phyloP scores from a whole-genome alignment of 805 yeast species.

The Maudiozyma turicensis region DNA sequence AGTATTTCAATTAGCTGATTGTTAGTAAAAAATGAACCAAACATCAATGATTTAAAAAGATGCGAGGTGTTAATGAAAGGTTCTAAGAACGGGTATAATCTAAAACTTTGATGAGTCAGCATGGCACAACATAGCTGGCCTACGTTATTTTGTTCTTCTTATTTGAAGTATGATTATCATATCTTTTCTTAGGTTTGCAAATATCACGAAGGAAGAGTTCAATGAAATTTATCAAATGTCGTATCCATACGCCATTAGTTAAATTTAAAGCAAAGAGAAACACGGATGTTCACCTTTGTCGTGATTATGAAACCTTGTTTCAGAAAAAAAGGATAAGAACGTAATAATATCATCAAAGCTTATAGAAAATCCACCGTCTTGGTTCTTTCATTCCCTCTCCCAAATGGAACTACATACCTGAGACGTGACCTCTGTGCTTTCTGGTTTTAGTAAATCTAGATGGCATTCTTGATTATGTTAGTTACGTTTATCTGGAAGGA shows the following conservation, averaged over 20 bases:
- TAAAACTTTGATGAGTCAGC: not conserved
- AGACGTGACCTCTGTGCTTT: constrained; percentile 99
- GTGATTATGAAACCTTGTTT: too few relatives aligned
- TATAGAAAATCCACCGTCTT: constrained; percentile 27
- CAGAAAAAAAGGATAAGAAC: not conserved
- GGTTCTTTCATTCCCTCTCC: constrained; percentile 35
- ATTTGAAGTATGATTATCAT: too few relatives aligned
- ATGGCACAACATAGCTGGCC: too few relatives aligned
- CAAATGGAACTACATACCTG: constrained; percentile 62
- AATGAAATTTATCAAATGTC: not conserved
- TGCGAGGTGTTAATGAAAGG: not conserved
- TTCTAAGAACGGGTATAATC: too few relatives aligned
- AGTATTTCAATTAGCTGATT: not conserved
- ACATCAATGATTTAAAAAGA: not conserved
- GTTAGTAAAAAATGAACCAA: not conserved
- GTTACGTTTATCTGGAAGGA: not conserved
- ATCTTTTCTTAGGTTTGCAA: not conserved
- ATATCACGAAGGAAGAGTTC: constrained; percentile 7
- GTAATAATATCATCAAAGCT: not conserved
- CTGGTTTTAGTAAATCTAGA: constrained; percentile 99
- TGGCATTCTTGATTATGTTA: constrained; percentile 62
- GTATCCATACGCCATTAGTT: not conserved
- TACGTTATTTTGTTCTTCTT: too few relatives aligned
- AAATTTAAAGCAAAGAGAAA: too few relatives aligned
- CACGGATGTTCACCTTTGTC: too few relatives aligned